Percentiles rank a stretch among this genome's conserved stretches.
phyloP scores from a whole-genome alignment of 2,329 filamentous ascomycete genomes.

The Cladosporium sphaerospermum region DNA sequence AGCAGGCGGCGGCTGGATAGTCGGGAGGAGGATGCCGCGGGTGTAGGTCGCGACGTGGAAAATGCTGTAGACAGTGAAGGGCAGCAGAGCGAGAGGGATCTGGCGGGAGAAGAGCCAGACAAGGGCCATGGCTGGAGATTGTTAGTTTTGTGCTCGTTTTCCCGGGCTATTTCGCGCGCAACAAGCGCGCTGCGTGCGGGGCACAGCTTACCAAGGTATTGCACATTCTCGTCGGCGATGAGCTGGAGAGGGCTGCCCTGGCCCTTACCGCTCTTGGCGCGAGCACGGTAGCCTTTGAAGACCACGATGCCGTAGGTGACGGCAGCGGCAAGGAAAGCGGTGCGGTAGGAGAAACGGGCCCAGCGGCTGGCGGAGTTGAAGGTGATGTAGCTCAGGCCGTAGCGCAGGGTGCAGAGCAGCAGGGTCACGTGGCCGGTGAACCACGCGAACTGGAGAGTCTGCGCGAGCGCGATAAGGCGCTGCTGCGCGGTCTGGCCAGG shows the following conservation, averaged over 20 bases:
- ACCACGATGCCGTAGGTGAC: constrained; percentile 96
- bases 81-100: constrained; percentile 82
- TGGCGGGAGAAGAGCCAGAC: constrained; percentile 92
- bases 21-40: constrained; percentile 86
- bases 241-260: constrained; percentile 60
- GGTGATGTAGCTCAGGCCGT: constrained; percentile 76
- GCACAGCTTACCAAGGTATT: constrained; percentile 74
- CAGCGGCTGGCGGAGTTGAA: constrained; percentile 77
- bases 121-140: constrained; percentile 70
- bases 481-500: constrained; percentile 17
- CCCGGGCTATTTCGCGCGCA: not conserved
- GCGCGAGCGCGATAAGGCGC: constrained; percentile 49
- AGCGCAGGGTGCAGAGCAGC: constrained; percentile 75
- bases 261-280: constrained; percentile 63
- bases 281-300: constrained; percentile 91
- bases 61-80: constrained; percentile 93
- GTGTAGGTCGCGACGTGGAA: constrained; percentile 98
- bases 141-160: constrained; percentile 4
- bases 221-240: constrained; percentile 87
- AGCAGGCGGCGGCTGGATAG: constrained; percentile 61
- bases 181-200: too few relatives aligned
- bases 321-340: constrained; percentile 82
- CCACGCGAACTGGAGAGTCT: constrained; percentile 84
- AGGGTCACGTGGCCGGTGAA: constrained; percentile 72
- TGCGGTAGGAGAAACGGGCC: constrained; percentile 81